phyloP scores from a whole-genome alignment of 129 eudicot genomes.

The Artemisia argyi region DNA sequence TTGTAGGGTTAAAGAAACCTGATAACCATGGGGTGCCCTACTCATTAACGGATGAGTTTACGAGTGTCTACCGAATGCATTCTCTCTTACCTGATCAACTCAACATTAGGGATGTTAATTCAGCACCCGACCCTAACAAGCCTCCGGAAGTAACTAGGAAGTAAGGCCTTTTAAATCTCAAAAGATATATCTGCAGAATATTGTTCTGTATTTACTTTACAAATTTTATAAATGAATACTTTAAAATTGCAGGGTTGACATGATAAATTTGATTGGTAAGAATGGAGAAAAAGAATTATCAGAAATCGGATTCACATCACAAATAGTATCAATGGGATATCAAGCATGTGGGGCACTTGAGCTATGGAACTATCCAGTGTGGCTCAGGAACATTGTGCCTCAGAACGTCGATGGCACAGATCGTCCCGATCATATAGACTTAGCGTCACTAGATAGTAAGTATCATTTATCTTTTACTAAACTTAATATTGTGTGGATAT shows the following conservation, averaged over 20 bases:
- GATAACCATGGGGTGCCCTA: slow-evolving; percentile 53
- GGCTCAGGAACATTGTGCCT: slow-evolving; percentile 43
- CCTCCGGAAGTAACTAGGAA: slow-evolving; percentile 34
- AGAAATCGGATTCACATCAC: slow-evolving; percentile 43
- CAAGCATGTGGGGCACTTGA: slow-evolving; percentile 57
- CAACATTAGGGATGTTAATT: slow-evolving; percentile 32
- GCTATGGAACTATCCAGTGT: slow-evolving; percentile 54
- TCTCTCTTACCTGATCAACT: slow-evolving; percentile 53
- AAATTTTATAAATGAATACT: too few relatives aligned
- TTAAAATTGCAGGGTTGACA: slow-evolving; percentile 28
- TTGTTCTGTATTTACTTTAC: too few relatives aligned
- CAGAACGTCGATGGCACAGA: slow-evolving; percentile 43
- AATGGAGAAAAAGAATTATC: slow-evolving; percentile 31
- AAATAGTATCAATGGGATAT: slow-evolving; percentile 61
- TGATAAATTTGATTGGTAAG: slow-evolving; percentile 36
- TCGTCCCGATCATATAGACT: slow-evolving; percentile 39
- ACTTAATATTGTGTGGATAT: background rate
- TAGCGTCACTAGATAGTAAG: slow-evolving; percentile 54
- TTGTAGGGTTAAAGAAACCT: slow-evolving; percentile 44
- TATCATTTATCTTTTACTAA: background rate
- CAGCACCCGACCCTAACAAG: slow-evolving; percentile 46
- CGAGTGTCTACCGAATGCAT: slow-evolving; percentile 55
- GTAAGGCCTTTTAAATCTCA: slow-evolving; percentile 29
- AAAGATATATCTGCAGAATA: background rate
- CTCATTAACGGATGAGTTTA: slow-evolving; percentile 57